Percentiles rank a stretch among this genome's conserved stretches.
phyloP scores from a whole-genome alignment of 2,329 filamentous ascomycete species.

The Huntiella moniliformis region DNA sequence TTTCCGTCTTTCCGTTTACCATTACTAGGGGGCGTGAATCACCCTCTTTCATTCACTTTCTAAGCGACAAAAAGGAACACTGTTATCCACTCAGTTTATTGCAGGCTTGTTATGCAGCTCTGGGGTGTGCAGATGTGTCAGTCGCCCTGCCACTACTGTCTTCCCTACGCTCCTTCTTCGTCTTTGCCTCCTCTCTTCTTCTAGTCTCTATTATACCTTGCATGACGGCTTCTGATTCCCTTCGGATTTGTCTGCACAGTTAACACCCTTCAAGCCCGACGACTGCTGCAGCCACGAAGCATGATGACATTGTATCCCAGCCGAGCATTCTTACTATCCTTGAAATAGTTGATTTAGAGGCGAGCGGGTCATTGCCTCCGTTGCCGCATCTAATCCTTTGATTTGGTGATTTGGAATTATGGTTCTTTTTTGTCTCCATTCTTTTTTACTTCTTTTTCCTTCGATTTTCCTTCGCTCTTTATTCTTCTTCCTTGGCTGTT shows the following conservation, averaged over 20 bases:
- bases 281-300: background rate
- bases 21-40: background rate
- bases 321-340: background rate
- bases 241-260: background rate
- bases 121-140: background rate
- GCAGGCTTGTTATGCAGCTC: no score
- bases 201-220: background rate
- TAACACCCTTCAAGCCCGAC: background rate
- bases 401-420: background rate
- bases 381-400: no score
- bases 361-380: no score
- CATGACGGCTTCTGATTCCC: background rate
- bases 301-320: background rate
- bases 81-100: no score
- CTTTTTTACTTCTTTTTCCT: background rate
- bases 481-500: background rate
- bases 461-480: background rate
- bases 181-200: background rate
- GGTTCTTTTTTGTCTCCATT: background rate
- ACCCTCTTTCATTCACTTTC: no score
- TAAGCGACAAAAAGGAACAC: no score
- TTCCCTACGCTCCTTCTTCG: background rate
- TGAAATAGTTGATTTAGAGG: background rate
- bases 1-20: background rate
- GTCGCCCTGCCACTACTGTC: background rate